Conservation (phyloP, 495 filamentous ascomycete genomes). For the Hypoxylon lenormandii region DNA sequence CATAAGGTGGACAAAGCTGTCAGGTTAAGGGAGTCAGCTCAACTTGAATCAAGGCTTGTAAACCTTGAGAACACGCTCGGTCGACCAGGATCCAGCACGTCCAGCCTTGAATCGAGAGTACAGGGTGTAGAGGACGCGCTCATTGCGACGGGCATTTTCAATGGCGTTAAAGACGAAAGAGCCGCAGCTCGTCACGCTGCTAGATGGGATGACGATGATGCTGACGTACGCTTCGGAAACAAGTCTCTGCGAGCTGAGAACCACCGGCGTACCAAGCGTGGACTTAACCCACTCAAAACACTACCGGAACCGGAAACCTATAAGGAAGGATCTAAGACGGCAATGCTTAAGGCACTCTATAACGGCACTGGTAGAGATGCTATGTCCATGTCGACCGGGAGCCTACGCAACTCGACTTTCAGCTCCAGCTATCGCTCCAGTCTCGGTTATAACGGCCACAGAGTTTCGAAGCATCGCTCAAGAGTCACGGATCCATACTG, state of each 20-base stretch:
- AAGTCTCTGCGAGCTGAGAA: constrained; percentile 44
- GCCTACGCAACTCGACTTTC: constrained; percentile 48
- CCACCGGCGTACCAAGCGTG: constrained; percentile 38
- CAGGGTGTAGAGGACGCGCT: constrained; percentile 56
- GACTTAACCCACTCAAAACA: constrained; percentile 41
- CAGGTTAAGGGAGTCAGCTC: constrained; percentile 33
- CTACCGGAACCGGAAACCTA: constrained; percentile 32
- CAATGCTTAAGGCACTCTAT: constrained; percentile 40
- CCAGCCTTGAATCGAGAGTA: constrained; percentile 11
- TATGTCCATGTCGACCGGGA: constrained; percentile 47
- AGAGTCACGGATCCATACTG: constrained; percentile 53
- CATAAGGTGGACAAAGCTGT: constrained; percentile 23
- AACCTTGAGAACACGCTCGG: constrained; percentile 49
- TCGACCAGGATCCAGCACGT: neutral
- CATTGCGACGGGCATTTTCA: constrained; percentile 59
- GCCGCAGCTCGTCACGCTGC: constrained; percentile 50
- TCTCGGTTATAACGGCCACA: constrained; percentile 39
- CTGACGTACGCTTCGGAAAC: constrained; percentile 13
- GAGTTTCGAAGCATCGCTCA: constrained; percentile 45
- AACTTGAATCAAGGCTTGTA: constrained; percentile 9
- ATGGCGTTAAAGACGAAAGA: constrained; percentile 53
- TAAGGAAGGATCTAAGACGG: constrained; percentile 48
- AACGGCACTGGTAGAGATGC: constrained; percentile 31
- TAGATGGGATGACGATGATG: constrained; percentile 22
- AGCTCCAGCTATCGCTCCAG: constrained; percentile 52